Evolutionary conservation across 2,329 filamentous ascomycete genomes (phyloP).

Genomic region (Parafenestella ontariensis): DNA sequence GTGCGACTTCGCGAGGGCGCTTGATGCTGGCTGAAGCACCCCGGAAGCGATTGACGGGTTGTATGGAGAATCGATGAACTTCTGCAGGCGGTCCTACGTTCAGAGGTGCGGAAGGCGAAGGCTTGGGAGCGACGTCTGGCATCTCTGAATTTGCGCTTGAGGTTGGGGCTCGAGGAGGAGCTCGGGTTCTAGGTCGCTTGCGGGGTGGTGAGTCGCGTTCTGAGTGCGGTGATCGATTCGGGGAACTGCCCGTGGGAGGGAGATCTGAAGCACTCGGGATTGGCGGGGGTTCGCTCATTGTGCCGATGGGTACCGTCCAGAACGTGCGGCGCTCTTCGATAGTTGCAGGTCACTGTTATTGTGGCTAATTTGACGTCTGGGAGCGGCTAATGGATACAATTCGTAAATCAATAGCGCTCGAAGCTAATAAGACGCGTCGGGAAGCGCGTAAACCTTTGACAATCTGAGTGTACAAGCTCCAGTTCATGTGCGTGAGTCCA

Average conservation of each 20-base stretch:
- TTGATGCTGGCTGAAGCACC: constrained; percentile 45
- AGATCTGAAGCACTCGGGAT: not conserved
- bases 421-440: not conserved
- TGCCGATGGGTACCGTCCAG: not conserved
- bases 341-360: not conserved
- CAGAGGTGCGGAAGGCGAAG: not conserved
- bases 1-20: constrained; percentile 77
- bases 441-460: not conserved
- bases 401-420: not conserved
- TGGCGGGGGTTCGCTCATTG: not conserved
- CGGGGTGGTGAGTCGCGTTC: constrained; percentile 30
- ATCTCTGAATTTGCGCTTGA: constrained; percentile 1
- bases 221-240: constrained; percentile 10
- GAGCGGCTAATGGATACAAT: not conserved
- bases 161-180: constrained; percentile 33
- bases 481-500: not conserved
- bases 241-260: constrained; percentile 10
- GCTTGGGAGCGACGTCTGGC: not conserved
- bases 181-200: constrained; percentile 44
- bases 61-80: constrained; percentile 36
- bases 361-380: not conserved
- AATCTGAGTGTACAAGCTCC: not conserved
- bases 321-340: not conserved
- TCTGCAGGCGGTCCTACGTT: not conserved
- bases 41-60: constrained; percentile 43